Conservation (phyloP, 306 rosid species). For the Lotus japonicus region DNA sequence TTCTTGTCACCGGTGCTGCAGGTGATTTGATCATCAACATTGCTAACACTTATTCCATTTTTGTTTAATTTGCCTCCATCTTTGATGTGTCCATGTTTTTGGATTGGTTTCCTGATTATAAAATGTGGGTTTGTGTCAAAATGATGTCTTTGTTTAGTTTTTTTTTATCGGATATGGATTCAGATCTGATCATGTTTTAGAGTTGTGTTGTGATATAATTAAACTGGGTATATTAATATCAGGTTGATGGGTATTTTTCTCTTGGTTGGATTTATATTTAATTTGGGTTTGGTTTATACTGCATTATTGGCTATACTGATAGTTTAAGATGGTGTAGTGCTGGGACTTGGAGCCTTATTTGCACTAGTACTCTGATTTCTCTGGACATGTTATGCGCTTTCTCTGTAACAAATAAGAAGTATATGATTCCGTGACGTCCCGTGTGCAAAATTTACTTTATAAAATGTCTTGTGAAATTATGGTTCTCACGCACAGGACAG, state of each 20-base stretch:
- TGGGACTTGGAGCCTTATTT: not conserved
- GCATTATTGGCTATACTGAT: not conserved
- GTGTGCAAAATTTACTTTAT: not conserved
- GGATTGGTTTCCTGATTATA: not conserved
- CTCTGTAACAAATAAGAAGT: not conserved
- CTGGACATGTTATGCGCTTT: not conserved
- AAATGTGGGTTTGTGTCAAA: not conserved
- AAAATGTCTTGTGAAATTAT: too few relatives aligned
- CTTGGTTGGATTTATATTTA: not conserved
- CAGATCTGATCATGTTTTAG: slow-evolving; percentile 18
- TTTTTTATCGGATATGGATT: not conserved
- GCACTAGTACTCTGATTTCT: not conserved
- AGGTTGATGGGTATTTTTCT: not conserved
- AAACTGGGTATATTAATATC: too few relatives aligned
- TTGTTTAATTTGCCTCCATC: not conserved
- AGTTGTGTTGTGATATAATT: not conserved
- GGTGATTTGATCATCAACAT: slow-evolving; percentile 33
- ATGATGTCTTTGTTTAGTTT: not conserved
- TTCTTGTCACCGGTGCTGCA: slow-evolving; percentile 96
- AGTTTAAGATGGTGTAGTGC: not conserved
- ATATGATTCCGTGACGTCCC: not conserved
- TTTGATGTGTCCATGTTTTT: not conserved
- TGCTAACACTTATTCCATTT: not conserved
- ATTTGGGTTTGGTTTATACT: slow-evolving; percentile 1
- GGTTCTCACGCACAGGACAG: too few relatives aligned